These are phyloP conservation scores for Dactylorhiza incarnata DNA, from an alignment of 106 monocot genomes.

Conservation along the genomic window DNA sequence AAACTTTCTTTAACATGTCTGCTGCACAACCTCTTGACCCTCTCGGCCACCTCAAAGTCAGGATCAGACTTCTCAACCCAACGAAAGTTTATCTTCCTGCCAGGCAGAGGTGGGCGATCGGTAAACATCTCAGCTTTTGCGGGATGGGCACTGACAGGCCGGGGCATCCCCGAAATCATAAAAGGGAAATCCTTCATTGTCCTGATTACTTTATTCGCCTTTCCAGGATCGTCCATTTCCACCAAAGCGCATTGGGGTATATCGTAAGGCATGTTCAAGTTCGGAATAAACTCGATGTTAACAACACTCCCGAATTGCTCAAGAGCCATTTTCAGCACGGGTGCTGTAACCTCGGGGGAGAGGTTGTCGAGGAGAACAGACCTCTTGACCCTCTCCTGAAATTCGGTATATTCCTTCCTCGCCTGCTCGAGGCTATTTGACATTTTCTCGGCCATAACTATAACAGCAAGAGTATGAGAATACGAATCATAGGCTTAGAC, in stretches of 20 bases:
- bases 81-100: constrained; percentile 39
- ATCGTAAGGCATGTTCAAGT: constrained; percentile 42
- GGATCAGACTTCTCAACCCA: constrained; percentile 50
- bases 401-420: constrained; percentile 52
- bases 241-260: constrained; percentile 71
- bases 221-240: constrained; percentile 60
- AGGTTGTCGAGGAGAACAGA: constrained; percentile 69
- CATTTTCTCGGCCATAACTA: constrained; percentile 7
- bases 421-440: constrained; percentile 16
- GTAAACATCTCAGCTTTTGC: constrained; percentile 66
- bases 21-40: constrained; percentile 36
- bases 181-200: constrained; percentile 59
- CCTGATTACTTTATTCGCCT: constrained; percentile 30
- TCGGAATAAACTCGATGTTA: constrained; percentile 50
- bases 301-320: constrained; percentile 61
- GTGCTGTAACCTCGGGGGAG: constrained; percentile 50
- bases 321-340: constrained; percentile 50
- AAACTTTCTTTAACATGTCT: constrained; percentile 52
- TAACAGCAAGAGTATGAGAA: neutral
- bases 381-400: constrained; percentile 72
- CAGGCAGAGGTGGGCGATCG: constrained; percentile 57
- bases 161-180: constrained; percentile 83
- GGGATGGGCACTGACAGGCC: constrained; percentile 48
- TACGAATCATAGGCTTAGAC: neutral
- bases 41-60: constrained; percentile 42